phyloP scores from a whole-genome alignment of 164 flowering plant species.

The Berberis vulgaris region DNA sequence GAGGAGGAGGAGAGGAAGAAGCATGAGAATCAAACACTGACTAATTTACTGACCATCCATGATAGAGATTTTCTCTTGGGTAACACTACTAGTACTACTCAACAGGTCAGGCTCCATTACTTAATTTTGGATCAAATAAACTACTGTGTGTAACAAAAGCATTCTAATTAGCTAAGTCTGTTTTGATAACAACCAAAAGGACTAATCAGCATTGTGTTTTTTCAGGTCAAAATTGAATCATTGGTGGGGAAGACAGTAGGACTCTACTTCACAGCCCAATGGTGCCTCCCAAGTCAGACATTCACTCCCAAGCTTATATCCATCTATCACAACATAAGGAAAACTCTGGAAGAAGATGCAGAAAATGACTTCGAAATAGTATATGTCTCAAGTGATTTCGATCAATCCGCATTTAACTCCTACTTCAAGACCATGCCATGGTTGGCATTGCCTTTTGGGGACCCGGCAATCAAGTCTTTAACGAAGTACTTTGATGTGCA shows the following conservation, averaged over 20 bases:
- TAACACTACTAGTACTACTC: conserved; percentile 15
- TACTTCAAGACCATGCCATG: conserved; percentile 54
- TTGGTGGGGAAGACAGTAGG: conserved; percentile 54
- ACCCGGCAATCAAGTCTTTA: conserved; percentile 31
- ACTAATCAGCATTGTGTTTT: not conserved
- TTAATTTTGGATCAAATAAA: not conserved
- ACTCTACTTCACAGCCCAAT: conserved; percentile 59
- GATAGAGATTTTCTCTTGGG: conserved; percentile 43
- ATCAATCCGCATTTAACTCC: conserved; percentile 25
- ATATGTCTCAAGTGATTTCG: conserved; percentile 38
- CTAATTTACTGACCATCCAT: conserved; percentile 28
- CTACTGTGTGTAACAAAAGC: not conserved
- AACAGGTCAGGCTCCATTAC: conserved; percentile 21
- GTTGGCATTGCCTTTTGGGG: conserved; percentile 66
- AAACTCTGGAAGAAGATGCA: conserved; percentile 9
- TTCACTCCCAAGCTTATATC: conserved; percentile 50
- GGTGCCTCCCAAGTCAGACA: conserved; percentile 47
- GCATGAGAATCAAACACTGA: conserved; percentile 48
- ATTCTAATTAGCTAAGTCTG: too few relatives aligned
- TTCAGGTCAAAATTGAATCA: conserved; percentile 20
- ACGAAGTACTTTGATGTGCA: conserved; percentile 44
- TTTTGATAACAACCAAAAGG: too few relatives aligned
- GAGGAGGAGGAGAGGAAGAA: conserved; percentile 31
- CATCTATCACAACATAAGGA: conserved; percentile 44
- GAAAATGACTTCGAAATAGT: conserved; percentile 47